Percentiles rank a stretch among this genome's conserved stretches.
Evolutionary conservation across 2,329 filamentous ascomycete species (phyloP).

Genomic region (Cytospora paraplurivora): DNA sequence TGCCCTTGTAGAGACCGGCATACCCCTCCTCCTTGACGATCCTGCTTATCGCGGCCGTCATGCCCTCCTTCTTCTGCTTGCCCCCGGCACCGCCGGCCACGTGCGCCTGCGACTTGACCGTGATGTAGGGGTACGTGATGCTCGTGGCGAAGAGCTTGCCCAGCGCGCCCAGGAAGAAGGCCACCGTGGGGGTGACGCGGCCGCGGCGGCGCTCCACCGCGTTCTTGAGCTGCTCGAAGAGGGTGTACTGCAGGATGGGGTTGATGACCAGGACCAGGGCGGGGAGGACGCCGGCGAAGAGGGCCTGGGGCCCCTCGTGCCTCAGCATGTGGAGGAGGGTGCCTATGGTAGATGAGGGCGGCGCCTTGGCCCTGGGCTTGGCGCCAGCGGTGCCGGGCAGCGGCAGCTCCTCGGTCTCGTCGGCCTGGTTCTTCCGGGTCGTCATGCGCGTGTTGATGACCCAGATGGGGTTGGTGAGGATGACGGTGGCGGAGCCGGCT

Average conservation of each 20-base stretch:
- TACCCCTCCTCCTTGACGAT: conserved; percentile 92
- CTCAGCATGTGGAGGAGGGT: conserved; percentile 79
- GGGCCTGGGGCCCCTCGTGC: conserved; percentile 79
- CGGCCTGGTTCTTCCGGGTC: conserved; percentile 66
- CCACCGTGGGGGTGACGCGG: conserved; percentile 81
- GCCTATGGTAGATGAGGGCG: conserved; percentile 69
- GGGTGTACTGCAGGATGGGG: conserved; percentile 96
- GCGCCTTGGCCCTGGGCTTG: conserved; percentile 43
- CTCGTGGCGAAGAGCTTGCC: conserved; percentile 93
- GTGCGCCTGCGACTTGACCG: conserved; percentile 97
- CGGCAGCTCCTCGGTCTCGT: conserved; percentile 33
- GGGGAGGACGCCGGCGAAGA: conserved; percentile 91
- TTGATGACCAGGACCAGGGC: conserved; percentile 95
- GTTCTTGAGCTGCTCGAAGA: conserved; percentile 99
- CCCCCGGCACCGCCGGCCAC: conserved; percentile 72
- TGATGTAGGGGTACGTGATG: conserved; percentile 98
- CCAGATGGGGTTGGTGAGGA: conserved; percentile 99
- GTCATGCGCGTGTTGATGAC: conserved; percentile 99
- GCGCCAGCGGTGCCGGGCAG: conserved; percentile 32
- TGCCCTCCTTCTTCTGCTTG: conserved; percentile 79
- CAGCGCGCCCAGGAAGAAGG: conserved; percentile 87
- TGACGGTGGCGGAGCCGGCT: conserved; percentile 89
- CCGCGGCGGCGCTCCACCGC: conserved; percentile 66
- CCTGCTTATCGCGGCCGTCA: conserved; percentile 74
- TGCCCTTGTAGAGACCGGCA: conserved; percentile 88